Evolutionary conservation across 1,284 basidiomycete genomes (phyloP).

Genomic region (Cryptococcus amylolentus): DNA sequence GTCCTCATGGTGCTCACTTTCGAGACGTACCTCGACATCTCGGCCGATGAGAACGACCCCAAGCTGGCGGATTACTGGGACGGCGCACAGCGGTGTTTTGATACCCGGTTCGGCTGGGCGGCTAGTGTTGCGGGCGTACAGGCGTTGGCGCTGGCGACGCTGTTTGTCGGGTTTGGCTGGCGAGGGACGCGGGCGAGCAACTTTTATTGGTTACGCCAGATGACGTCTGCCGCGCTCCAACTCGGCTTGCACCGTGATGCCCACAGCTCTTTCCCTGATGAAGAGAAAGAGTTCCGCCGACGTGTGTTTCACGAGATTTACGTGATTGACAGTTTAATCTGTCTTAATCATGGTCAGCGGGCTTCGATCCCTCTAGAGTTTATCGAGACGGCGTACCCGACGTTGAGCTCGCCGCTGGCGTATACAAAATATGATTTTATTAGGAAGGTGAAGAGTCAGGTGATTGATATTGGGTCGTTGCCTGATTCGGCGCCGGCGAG

Average conservation of each 20-base stretch:
- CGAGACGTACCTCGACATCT: conserved; percentile 38
- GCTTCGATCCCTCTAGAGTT: conserved; percentile 35
- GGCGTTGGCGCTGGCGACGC: conserved; percentile 32
- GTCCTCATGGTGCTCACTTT: conserved; percentile 44
- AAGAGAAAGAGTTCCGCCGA: conserved; percentile 39
- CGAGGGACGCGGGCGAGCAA: conserved; percentile 37
- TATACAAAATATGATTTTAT: conserved; percentile 38
- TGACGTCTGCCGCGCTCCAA: conserved; percentile 39
- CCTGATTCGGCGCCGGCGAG: conserved; percentile 30
- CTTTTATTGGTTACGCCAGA: conserved; percentile 42
- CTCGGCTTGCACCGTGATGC: conserved; percentile 44
- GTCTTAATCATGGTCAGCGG: conserved; percentile 41
- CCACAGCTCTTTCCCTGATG: conserved; percentile 31
- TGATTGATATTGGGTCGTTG: conserved; percentile 38
- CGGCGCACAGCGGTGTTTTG: conserved; percentile 40
- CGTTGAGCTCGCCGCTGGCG: conserved; percentile 10
- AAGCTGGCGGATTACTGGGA: conserved; percentile 39
- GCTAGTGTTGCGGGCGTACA: conserved; percentile 42
- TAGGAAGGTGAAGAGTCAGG: conserved; percentile 27
- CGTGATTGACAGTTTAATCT: conserved; percentile 37
- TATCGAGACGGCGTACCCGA: conserved; percentile 37
- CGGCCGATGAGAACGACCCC: conserved; percentile 27
- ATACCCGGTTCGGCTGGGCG: conserved; percentile 43
- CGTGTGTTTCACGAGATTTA: conserved; percentile 42
- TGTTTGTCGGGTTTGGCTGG: conserved; percentile 44